These are phyloP conservation scores for Actinidia chinensis DNA, from an alignment of 179 eudicot genomes.

Conservation along the genomic window DNA sequence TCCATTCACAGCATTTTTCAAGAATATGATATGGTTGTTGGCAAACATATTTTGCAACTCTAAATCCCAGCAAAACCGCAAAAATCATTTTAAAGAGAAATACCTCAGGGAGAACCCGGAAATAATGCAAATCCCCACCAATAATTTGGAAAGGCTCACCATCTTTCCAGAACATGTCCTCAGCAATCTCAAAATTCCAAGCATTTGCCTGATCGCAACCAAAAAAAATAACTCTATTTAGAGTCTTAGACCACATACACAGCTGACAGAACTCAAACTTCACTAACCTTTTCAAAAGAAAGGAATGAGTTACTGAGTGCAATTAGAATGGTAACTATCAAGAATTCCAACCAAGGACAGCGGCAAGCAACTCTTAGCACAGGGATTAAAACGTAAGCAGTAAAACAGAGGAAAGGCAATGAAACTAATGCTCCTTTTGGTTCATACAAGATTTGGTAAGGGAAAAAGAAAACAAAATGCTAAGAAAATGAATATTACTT, in stretches of 20 bases:
- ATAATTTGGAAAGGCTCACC: slow-evolving; percentile 73
- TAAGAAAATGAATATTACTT: not conserved
- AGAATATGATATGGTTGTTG: not conserved
- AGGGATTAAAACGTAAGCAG: not conserved
- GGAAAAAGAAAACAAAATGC: not conserved
- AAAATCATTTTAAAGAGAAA: not conserved
- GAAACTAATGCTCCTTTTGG: not conserved
- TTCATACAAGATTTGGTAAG: not conserved
- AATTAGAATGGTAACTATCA: not conserved
- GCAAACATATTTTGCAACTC: not conserved
- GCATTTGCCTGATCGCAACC: slow-evolving; percentile 38
- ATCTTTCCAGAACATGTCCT: slow-evolving; percentile 92
- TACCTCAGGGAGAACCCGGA: slow-evolving; percentile 87
- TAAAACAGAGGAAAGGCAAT: not conserved
- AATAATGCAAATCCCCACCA: slow-evolving; percentile 95
- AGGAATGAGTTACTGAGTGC: not conserved
- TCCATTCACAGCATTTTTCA: not conserved
- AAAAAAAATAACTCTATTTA: not conserved
- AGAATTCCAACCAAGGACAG: not conserved
- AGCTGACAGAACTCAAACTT: not conserved
- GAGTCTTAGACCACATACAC: slow-evolving; percentile 1
- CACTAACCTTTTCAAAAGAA: not conserved
- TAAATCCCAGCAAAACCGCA: not conserved
- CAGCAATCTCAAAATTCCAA: slow-evolving; percentile 67
- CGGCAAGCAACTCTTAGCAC: not conserved